These are phyloP conservation scores for Coniochaeta pulveracea DNA, from an alignment of 2,329 filamentous ascomycete species.

Conservation along the genomic window DNA sequence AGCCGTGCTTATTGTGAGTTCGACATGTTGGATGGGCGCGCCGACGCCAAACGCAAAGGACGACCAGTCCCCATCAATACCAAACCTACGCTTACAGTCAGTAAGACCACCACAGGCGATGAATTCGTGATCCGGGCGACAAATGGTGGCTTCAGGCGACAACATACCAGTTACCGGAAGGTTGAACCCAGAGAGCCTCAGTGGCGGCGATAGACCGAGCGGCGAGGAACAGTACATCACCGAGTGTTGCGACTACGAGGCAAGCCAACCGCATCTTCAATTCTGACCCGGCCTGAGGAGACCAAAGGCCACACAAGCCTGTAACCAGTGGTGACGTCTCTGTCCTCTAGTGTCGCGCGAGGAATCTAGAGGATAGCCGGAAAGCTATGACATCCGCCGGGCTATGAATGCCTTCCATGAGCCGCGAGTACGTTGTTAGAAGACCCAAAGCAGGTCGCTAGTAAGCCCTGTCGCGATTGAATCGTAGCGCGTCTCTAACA, in stretches of 20 bases:
- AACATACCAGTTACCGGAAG: conserved; percentile 16
- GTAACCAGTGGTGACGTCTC: conserved; percentile 12
- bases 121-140: neutral
- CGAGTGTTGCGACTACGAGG: conserved; percentile 13
- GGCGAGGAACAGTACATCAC: conserved; percentile 14
- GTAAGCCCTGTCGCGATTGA: too few relatives aligned
- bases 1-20: conserved; percentile 52
- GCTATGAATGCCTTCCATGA: conserved; percentile 1
- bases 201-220: conserved; percentile 9
- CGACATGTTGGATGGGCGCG: conserved; percentile 24
- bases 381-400: neutral
- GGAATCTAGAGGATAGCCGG: neutral
- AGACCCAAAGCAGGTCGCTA: too few relatives aligned
- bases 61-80: conserved; percentile 62
- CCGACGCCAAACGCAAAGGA: conserved; percentile 51
- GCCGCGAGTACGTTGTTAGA: too few relatives aligned
- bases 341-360: too few relatives aligned
- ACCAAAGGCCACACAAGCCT: too few relatives aligned
- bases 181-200: conserved; percentile 14
- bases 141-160: conserved; percentile 1
- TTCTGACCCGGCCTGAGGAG: conserved; percentile 11
- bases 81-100: conserved; percentile 33
- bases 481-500: too few relatives aligned
- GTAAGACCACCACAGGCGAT: conserved; percentile 4
- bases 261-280: conserved; percentile 17